Base-by-base conservation (phyloP, 768 basidiomycete genomes). In the Russula vinacea region DNA sequence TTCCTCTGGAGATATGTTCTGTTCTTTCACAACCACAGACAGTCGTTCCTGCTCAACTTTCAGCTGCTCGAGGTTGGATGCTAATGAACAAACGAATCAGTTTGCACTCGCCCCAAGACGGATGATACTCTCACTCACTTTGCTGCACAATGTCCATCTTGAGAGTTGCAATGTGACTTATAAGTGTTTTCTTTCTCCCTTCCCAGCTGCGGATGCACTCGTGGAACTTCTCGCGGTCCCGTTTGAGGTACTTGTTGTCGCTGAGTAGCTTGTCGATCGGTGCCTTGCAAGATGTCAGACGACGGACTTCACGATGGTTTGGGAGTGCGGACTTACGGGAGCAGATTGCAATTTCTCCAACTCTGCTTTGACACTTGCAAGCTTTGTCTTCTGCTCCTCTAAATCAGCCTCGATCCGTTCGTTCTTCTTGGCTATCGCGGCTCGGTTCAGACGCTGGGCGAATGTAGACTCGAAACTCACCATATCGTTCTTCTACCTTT, bases 1-100 rank as follows among this genome's bases (percentile, higher is more conserved):
- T 75, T 99, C 95, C 74, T 95, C 92, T 0, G 90, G 89, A 1
- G 90, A 84, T 50, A 99, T 81, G 71, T 97, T 95, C 74, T 99
- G 97, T 37, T 78, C 84, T 70, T 87, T 87, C 33, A 98, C 91
- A 2, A 87, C 81, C 0, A 81, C 79, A 10, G 78, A 76, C 29
- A 94, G 79, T 60, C 80, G 82, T 29, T 79, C 78, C 67, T 89
- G 83, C 69, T 94, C 90, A 32, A 75, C 73, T 66, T 83, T 83
- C 39, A 91, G 79, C 52, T 83, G 79, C 47, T 86, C 84, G 42
- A 93, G 77, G 60, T 86, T 82, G 45, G 62, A 59, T 19, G 50
- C 63, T 69, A 37, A 33, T 19, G 35, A 47, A 39, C 11, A 14
- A 40, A 51, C 53, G 19, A 24, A 45, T 53, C 17, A 58, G 26